Evolutionary conservation across 2,329 filamentous ascomycete species (phyloP), one percentile per base, ranked within the genome.

Genomic region (Penicillium sp.): DNA sequence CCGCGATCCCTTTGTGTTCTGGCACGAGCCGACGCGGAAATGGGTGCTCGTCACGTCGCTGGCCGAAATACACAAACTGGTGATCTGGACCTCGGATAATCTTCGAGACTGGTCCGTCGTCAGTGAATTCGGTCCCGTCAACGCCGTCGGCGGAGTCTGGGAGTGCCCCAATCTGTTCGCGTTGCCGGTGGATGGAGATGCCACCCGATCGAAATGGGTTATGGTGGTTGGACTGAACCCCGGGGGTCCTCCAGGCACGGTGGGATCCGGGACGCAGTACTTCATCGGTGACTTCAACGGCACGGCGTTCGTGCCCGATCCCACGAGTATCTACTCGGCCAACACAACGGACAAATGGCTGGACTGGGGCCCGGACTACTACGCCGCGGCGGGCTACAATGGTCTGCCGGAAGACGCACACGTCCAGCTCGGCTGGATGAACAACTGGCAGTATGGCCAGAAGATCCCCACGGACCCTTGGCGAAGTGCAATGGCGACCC

Each of bases 1-100:
- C 65, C 76, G 81, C 16, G 81, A 85, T 47, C 81, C 82, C 1
- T 81, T 84, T 52, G 79, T 84, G 2, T 68, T 81, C 30, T 78
- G 78, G 68, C 75, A 81, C 46, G 63, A 71, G 2, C 58, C 63
- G 7, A 63, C 58, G 7, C 56, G 73, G 28, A 63, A 69, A 13
- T 84, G 80, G 80, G 74, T 80, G 26, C 77, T 80, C 15, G 29
- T 47, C 11, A 33, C 29, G 15, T 17, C 32, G 10, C 25, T 47
- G 23, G 36, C 37, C 14, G 29, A 34, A 9, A 20, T 38, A 8
- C 34, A 34, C 30, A 43, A 34, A 17, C 35, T 43, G 4, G 18
- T 33, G 11, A 43, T 43, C 23, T 43, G 20, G 3, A 43, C 34
- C 19, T 43, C 40, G 8, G 32, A 44, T 11, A 48, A 62, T 33